Evolutionary conservation across 225 moss, liverwort and hornwort species (phyloP).

Genomic region (Polytrichum commune): DNA sequence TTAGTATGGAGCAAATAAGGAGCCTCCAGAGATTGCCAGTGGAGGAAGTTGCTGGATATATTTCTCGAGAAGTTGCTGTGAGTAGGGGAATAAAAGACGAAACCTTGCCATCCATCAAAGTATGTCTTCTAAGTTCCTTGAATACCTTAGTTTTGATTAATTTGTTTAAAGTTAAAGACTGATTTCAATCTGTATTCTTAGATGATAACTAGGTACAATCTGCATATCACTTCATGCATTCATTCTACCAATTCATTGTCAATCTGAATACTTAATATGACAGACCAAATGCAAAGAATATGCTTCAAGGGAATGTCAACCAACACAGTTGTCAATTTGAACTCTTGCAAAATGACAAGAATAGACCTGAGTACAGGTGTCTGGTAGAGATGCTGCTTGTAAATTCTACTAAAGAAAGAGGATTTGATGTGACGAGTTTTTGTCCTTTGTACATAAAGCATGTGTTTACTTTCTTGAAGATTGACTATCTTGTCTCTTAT

Average conservation of each 20-base stretch:
- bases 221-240: background rate
- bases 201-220: background rate
- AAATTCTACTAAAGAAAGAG: too few relatives aligned
- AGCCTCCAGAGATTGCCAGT: conserved; percentile 35
- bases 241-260: background rate
- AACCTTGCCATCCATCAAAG: conserved; percentile 38
- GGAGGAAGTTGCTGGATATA: conserved; percentile 44
- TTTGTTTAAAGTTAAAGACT: background rate
- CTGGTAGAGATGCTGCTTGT: too few relatives aligned
- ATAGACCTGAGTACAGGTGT: too few relatives aligned
- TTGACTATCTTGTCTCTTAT: too few relatives aligned
- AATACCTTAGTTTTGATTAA: background rate
- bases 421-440: too few relatives aligned
- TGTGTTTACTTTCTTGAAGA: too few relatives aligned
- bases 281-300: background rate
- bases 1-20: conserved; percentile 43
- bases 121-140: conserved; percentile 5
- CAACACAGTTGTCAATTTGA: too few relatives aligned
- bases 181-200: background rate
- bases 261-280: background rate
- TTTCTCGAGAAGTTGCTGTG: conserved; percentile 38
- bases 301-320: too few relatives aligned
- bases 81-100: conserved; percentile 35
- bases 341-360: too few relatives aligned
- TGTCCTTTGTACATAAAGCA: too few relatives aligned